Conservation (phyloP, 495 filamentous ascomycete genomes). For the Neurospora sp. region DNA sequence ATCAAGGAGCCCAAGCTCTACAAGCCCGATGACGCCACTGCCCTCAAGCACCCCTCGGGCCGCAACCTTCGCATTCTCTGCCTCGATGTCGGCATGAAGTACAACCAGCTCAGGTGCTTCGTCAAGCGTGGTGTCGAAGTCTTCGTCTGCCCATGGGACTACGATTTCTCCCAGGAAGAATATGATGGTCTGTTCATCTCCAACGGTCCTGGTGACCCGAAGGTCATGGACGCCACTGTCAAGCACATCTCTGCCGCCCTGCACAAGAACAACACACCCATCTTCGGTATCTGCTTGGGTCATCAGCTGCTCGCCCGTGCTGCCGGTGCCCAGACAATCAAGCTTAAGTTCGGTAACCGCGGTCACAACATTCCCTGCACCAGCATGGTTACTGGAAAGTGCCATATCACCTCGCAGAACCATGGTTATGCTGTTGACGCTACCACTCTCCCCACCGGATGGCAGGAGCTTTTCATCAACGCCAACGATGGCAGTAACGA, state of each 20-base stretch:
- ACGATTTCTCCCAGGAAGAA: conserved; percentile 76
- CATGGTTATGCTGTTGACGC: conserved; percentile 91
- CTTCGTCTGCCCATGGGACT: conserved; percentile 88
- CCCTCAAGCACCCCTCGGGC: conserved; percentile 75
- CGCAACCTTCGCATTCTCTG: conserved; percentile 77
- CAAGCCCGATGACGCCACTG: conserved; percentile 51
- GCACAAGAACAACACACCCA: conserved; percentile 64
- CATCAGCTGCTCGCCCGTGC: conserved; percentile 91
- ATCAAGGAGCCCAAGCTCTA: conserved; percentile 73
- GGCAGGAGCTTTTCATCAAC: conserved; percentile 93
- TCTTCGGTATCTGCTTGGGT: conserved; percentile 95
- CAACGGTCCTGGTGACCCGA: conserved; percentile 93
- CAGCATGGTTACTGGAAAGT: conserved; percentile 83
- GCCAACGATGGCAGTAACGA: conserved; percentile 98
- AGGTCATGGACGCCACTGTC: conserved; percentile 66
- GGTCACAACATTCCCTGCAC: conserved; percentile 98
- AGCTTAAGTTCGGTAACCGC: conserved; percentile 99
- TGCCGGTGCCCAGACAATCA: conserved; percentile 74
- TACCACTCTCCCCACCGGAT: conserved; percentile 58
- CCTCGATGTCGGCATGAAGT: conserved; percentile 94
- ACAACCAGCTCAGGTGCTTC: conserved; percentile 91
- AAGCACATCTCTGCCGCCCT: conserved; percentile 64
- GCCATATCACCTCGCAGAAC: conserved; percentile 98
- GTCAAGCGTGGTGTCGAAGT: conserved; percentile 88
- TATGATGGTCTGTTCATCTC: conserved; percentile 97